Evolutionary conservation across 2,329 filamentous ascomycete genomes (phyloP).

Genomic region (Phyllosticta citrichinensis): DNA sequence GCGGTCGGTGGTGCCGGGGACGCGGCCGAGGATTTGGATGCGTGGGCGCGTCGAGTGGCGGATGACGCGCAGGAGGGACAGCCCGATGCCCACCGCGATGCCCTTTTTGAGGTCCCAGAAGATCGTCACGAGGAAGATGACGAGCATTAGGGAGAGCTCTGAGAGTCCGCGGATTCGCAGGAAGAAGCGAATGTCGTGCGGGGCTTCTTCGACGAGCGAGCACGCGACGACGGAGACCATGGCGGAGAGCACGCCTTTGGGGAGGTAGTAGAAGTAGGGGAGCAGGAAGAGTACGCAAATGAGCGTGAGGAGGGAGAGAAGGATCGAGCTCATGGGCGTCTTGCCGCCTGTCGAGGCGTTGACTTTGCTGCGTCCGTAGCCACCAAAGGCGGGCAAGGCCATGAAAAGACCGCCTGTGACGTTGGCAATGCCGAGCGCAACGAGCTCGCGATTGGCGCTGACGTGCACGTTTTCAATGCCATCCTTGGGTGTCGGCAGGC

Average conservation of each 20-base stretch:
- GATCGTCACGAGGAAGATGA: constrained; percentile 86
- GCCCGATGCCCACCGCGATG: constrained; percentile 85
- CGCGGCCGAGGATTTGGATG: constrained; percentile 89
- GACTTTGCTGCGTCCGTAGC: constrained; percentile 91
- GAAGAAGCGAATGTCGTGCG: constrained; percentile 88
- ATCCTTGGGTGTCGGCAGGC: constrained; percentile 37
- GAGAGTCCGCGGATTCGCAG: constrained; percentile 73
- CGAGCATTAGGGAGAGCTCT: constrained; percentile 75
- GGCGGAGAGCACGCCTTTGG: constrained; percentile 87
- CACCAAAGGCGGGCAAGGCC: constrained; percentile 86
- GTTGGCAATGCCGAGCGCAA: constrained; percentile 84
- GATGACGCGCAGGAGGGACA: constrained; percentile 83
- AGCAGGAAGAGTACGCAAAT: constrained; percentile 72
- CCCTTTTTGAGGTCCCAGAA: constrained; percentile 91
- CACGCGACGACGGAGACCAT: constrained; percentile 95
- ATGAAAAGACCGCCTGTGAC: constrained; percentile 87
- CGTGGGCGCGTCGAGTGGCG: constrained; percentile 83
- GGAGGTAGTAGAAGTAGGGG: constrained; percentile 89
- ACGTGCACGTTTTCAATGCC: constrained; percentile 72
- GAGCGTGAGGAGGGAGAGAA: constrained; percentile 73
- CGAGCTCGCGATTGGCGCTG: constrained; percentile 85
- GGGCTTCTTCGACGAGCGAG: constrained; percentile 89
- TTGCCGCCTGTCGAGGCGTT: constrained; percentile 85
- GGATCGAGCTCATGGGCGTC: constrained; percentile 86
- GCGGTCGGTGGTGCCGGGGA: constrained; percentile 63